Percentiles rank a stretch among this genome's conserved stretches.
Evolutionary conservation across 352 stramenopile genomes (phyloP).

Genomic region (Globisporangium megalacanthum): DNA sequence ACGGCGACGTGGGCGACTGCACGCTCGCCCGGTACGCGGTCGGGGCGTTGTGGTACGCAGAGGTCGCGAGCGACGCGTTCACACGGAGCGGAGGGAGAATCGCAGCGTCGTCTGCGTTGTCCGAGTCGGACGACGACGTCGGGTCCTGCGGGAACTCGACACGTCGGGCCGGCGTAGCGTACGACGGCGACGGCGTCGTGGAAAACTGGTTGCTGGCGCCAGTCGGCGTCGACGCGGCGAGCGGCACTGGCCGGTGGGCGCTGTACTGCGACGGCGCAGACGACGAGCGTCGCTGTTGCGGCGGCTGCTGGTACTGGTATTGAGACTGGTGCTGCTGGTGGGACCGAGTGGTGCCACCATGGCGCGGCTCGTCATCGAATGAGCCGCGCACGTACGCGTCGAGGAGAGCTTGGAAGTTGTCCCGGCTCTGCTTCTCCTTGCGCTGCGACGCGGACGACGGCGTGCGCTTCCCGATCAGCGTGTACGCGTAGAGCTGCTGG

Average conservation of each 20-base stretch:
- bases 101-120: conserved; percentile 37
- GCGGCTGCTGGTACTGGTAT: too few species aligned
- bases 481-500: conserved; percentile 81
- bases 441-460: conserved; percentile 32
- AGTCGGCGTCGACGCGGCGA: conserved; percentile 5
- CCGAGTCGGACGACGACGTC: conserved; percentile 45
- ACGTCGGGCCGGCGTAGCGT: conserved; percentile 1
- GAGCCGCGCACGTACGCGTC: conserved; percentile 64
- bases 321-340: conserved; percentile 10
- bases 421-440: conserved; percentile 57
- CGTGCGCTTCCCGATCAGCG: conserved; percentile 59
- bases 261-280: not conserved
- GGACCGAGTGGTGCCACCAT: too few species aligned
- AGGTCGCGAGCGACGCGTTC: conserved; percentile 13
- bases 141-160: conserved; percentile 17
- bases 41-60: conserved; percentile 7
- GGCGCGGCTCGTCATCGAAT: conserved; percentile 33
- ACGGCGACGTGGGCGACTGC: conserved; percentile 16
- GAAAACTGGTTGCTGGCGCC: conserved; percentile 4
- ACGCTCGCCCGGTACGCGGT: conserved; percentile 3
- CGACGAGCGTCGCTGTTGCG: not conserved
- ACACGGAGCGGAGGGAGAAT: conserved; percentile 9
- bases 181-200: conserved; percentile 5
- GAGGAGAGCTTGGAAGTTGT: conserved; percentile 56
- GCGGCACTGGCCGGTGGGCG: conserved; percentile 3